Base-by-base conservation (phyloP, 129 eudicot species). In the Lactuca saligna region DNA sequence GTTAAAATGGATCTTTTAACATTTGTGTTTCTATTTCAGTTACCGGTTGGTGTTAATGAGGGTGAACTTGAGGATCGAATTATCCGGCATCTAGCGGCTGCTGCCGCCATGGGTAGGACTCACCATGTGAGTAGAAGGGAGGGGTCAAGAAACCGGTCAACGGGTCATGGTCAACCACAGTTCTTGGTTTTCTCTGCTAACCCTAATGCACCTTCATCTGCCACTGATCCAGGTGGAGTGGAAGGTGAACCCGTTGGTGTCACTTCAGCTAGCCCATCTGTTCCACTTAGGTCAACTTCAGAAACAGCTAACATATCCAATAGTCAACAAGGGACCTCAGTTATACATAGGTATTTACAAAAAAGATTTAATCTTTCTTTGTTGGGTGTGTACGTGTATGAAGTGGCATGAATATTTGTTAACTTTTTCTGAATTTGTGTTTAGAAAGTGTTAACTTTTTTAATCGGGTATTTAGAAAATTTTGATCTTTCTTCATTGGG, bases 81-180 rank as follows among this genome's bases (percentile, higher is more conserved):
- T 54, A 87, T 90, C 53, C 97, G 87, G 71, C 95, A 90, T 74
- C 57, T 90, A 80, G 89, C 97, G 17, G 97, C 95, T 55, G 91
- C 97, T 37, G 91, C 97, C 51, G 97, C 95, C 39, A 87, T 87
- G 88, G 91, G 95, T 0, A 66, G 97, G 75, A 75, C 85, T 16
- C 91, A 82, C 63, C 91, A 79, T 20, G 64, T 78, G 73, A 71
- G 84, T 64, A 65, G 87, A 71, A 84, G 95, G 64, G 87, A 86
- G 38, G 85, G 91, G 46, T 78, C 81, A 12, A 90, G 90, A 72
- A 74, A 61, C 63, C 82, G 85, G 61, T 74, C 95, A 29, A 72
- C 85, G 32, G 75, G 66, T 63, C 88, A 81, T 31, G 80, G 65
- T 8, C 85, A 85, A 64, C 89, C 90, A 12, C 88, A 84, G 54